These are phyloP conservation scores for Hordeum vulgare DNA, from an alignment of 176 grass and related monocot species.

Conservation along the genomic window MorexV3_pseudomolecules_assembly NC_058520.1:237648018-237648517, in stretches of 20 bases:
- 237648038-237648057: background rate
- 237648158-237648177: background rate
- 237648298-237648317: background rate
- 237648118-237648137: conserved; percentile 64
- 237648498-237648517: conserved; percentile 6
- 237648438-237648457: background rate
- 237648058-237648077: background rate
- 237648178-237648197: background rate
- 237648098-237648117: conserved; percentile 93
- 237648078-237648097: conserved; percentile 91
- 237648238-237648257: background rate
- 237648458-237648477: conserved; percentile 8
- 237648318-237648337: background rate
- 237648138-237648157: background rate
- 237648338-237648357: background rate
- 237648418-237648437: conserved; percentile 1
- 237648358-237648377: background rate
- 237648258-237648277: background rate
- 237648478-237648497: background rate
- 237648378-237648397: background rate
- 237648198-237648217: conserved; percentile 6
- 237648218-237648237: background rate
- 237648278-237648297: background rate
- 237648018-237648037: conserved; percentile 5
- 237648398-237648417: background rate